Percentiles rank a stretch among this genome's conserved stretches.
Evolutionary conservation across 1,284 basidiomycete genomes (phyloP).

Genomic region (Schizophyllum commune): DNA sequence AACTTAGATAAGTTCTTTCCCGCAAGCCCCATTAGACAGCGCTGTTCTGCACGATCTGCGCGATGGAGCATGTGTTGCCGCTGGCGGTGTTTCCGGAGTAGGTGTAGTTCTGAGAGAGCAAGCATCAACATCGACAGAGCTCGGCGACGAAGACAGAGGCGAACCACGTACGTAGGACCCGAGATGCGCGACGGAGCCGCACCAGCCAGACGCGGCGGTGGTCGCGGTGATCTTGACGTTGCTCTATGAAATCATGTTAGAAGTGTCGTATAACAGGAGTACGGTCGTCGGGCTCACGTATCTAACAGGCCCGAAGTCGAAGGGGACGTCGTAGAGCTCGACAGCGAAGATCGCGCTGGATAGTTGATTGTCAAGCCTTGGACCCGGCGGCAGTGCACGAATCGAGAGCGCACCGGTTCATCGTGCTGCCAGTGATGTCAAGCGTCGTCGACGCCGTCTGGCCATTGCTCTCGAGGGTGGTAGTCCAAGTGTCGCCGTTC

Average conservation of each 20-base stretch:
- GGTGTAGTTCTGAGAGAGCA: slow-evolving; percentile 15
- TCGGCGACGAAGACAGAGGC: not conserved
- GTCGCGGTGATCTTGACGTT: slow-evolving; percentile 21
- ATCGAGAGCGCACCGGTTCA: slow-evolving; percentile 23
- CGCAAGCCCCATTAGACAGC: slow-evolving; percentile 10
- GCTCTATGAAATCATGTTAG: slow-evolving; percentile 12
- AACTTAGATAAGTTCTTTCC: not conserved
- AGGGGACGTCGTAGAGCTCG: slow-evolving; percentile 19
- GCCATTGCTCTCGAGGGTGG: slow-evolving; percentile 20
- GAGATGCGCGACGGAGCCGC: slow-evolving; percentile 15
- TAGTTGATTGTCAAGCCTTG: not conserved
- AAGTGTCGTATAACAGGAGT: not conserved
- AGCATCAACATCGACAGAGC: not conserved
- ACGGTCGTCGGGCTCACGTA: slow-evolving; percentile 12
- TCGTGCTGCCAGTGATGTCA: slow-evolving; percentile 19
- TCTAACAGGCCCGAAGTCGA: slow-evolving; percentile 21
- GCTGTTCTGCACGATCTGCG: slow-evolving; percentile 18
- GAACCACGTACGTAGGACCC: slow-evolving; percentile 16
- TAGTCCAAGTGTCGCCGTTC: slow-evolving; percentile 20
- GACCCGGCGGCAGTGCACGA: too few species aligned
- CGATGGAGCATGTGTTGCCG: slow-evolving; percentile 19
- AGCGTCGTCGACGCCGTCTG: slow-evolving; percentile 19
- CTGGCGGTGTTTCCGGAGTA: slow-evolving; percentile 15
- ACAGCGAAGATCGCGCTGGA: slow-evolving; percentile 14
- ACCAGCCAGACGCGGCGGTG: slow-evolving; percentile 20